Base-by-base conservation (phyloP, 2,329 filamentous ascomycete species). In the Ascocoryne sarcoides region DNA sequence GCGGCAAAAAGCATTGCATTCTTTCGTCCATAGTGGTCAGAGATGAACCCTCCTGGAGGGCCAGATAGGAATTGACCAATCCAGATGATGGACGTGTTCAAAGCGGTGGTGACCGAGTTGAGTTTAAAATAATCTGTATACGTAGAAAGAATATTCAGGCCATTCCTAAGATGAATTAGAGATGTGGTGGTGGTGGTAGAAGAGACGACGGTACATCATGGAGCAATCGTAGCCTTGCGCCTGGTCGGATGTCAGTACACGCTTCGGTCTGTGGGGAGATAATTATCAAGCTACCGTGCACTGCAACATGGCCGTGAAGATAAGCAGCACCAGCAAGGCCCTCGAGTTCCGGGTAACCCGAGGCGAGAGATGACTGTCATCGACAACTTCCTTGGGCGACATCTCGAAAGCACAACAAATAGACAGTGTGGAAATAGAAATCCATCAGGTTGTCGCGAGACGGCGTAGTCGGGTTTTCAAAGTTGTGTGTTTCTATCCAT, bases 111-210 rank as follows among this genome's bases (percentile, higher is more conserved):
- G 0, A 68, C 66, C 0, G 67, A 54, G n/a, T 59, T 75, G 5
- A 77, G 65, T 3, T 65, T 49, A 58, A 78, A 77, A 53, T 76
- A 77, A 28, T 73, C 62, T 0, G 63, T 67, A 52, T 76, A 78
- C 0, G 65, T 67, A 0, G 72, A 71, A 12, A 78, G 54, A 43
- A 78, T 76, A 43, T 75, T 72, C 17, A 79, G 62, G 0, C 70
- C 71, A 44, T 76, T 75, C 57, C 23, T 26, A 26, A 7, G 12
- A 7, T 26, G 23, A 26, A 12, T 26, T 12, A 26, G 23, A 26
- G 7, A 12, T 26, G 23, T 7, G 23, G 12, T 7, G 23, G 12
- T 7, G 23, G 23, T 7, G 12, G 23, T 7, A 26, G 23, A 12
- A 26, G 23, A 26, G 23, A 12, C 23, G n/a, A n/a, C n/a, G n/a